phyloP scores from a whole-genome alignment of 2,329 filamentous ascomycete genomes.

The Aspergillus luchuensis region DNA sequence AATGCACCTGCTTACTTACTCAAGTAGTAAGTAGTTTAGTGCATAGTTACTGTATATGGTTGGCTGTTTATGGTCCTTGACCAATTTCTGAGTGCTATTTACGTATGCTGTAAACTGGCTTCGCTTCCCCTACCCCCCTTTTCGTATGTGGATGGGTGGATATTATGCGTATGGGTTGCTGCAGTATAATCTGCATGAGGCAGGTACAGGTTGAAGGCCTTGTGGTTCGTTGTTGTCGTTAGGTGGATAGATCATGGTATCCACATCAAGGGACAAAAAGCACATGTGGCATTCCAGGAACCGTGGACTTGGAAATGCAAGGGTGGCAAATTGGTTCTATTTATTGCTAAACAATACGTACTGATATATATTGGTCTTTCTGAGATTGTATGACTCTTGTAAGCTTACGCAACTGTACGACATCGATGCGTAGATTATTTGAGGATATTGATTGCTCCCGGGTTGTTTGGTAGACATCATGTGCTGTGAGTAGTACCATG shows the following conservation, averaged over 20 bases:
- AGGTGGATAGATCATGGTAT: not conserved
- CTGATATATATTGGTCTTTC: not conserved
- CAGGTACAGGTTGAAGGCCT: not conserved
- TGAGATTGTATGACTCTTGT: not conserved
- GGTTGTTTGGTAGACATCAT: not conserved
- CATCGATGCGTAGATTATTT: not conserved
- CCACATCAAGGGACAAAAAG: constrained; percentile 8
- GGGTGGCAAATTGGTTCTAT: constrained; percentile 1
- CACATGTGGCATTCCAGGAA: constrained; percentile 13
- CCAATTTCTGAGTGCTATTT: not conserved
- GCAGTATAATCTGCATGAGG: not conserved
- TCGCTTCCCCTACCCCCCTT: not conserved
- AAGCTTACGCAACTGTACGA: not conserved
- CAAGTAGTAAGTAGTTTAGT: not conserved
- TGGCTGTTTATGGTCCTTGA: not conserved
- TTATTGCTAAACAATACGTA: not conserved
- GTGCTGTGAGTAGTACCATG: not conserved
- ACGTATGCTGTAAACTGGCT: not conserved
- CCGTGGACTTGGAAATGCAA: constrained; percentile 6
- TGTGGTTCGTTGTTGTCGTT: not conserved
- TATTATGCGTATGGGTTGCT: not conserved
- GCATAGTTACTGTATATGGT: not conserved
- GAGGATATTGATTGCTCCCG: not conserved
- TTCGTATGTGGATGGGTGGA: not conserved
- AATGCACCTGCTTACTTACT: no score